Evolutionary conservation across 345 rosid genomes (phyloP), one percentile per base, ranked within the genome.

Genomic region (Acer saccharum): DNA sequence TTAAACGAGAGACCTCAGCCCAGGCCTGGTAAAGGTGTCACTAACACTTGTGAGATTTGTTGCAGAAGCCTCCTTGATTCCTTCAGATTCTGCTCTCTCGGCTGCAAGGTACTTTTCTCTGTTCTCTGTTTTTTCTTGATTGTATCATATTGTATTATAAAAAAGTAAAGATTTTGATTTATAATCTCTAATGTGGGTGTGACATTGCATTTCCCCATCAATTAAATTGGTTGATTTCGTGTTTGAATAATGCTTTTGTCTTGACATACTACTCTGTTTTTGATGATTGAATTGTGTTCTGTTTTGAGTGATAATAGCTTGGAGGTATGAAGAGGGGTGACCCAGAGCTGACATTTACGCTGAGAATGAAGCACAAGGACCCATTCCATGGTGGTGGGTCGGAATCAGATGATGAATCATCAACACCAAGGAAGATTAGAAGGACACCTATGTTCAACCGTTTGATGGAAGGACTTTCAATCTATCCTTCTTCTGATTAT

Each of bases 1-100:
- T 86, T 94, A 71, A 94, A 94, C 55, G 94, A 89, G 84, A 77
- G 98, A 10, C 98, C 97, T 43, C 98, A 94, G 76, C 94, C 93
- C 0, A 85, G 98, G 89, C 97, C 93, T 14, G 98, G 97, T 21
- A 94, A 94, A 74, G 98, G 98, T 0, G 98, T 93, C 67, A 91
- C 97, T 63, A 93, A 93, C 54, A 94, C 98, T 77, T 94, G 98
- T 29, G 95, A 93, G 72, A 87, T 93, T 48, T 94, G 98, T 64
- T 84, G 90, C 76, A 79, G 98, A 72, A 93, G 98, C 79, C 98
- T 94, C 68, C 97, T 89, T 32, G 98, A 94, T 84, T 91, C 95
- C 78, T 94, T 90, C 91, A 82, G 97, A 65, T 94, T 94, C 89
- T 94, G 98, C 65, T 94, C 98, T 60, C 92, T 94, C 23, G 97